Evolutionary conservation across 192 early-diverging fungal genomes (phyloP), one percentile per base, ranked within the genome.

Genomic region (Dissophora globulifera): DNA sequence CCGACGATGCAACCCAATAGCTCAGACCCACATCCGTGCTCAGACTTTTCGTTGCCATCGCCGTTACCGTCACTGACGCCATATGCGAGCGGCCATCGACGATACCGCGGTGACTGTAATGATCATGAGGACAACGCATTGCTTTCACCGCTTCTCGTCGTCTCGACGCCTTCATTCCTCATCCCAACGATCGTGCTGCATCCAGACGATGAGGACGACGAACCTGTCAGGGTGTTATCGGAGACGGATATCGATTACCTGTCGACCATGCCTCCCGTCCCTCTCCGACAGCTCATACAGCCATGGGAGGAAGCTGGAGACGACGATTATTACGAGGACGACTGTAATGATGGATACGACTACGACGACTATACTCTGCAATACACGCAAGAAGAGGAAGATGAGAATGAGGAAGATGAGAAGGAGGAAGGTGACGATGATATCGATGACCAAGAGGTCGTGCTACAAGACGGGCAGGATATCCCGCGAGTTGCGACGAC

Each of bases 171-270:
- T n/a, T 7, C 25, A 43, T 3, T 59, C 1, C 3, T 27, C 1
- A 54, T 76, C 42, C 72, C 72, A 17, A 66, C 40, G 12, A 67
- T 76, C 47, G 63, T 76, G 7, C 43, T 76, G 26, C 72, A 76
- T 50, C 72, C 72, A 26, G 72, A 76, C 22, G 72, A 76, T 10
- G 72, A 67, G 3, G 72, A 76, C 25, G 58, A 52, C 25, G 72
- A 67, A 25, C 72, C 72, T 1, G 43, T 52, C 10, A 30, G 64
- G 7, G 52, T 67, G 2, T 31, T 76, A 6, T 53, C 72, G 1
- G 57, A 76, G 1, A 54, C 23, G 17, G 72, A 76, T 6, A 76
- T 76, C n/a, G 72, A 76, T 29, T 76, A 76, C 42, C 23, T 76
- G 15, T 56, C 64, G 3, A 76, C 58, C 10, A 54, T 60, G 57